A percentile compares a stretch with the other conserved stretches of the same genome.
Evolutionary conservation across 1,284 basidiomycete genomes (phyloP).

Genomic region (Trametes hirsuta): DNA sequence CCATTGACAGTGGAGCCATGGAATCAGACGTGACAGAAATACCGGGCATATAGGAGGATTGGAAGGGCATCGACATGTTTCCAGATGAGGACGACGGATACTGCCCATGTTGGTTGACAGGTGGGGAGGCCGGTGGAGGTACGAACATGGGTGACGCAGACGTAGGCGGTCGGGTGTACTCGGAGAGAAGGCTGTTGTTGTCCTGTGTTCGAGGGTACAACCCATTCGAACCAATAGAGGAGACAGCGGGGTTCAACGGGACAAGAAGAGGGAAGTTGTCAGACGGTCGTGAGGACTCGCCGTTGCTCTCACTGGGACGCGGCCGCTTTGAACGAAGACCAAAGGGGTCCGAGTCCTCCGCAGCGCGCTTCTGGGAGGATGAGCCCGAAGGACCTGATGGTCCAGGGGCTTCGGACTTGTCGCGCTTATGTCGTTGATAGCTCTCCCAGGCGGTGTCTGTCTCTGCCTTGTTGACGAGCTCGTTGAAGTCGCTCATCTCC

Average conservation of each 20-base stretch:
- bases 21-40: slow-evolving; percentile 61
- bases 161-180: slow-evolving; percentile 57
- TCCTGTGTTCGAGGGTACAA: slow-evolving; percentile 45
- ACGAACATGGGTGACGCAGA: slow-evolving; percentile 67
- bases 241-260: slow-evolving; percentile 48
- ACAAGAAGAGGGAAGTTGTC: slow-evolving; percentile 60
- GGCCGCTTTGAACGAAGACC: slow-evolving; percentile 53
- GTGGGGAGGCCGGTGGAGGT: slow-evolving; percentile 42
- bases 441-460: slow-evolving; percentile 92
- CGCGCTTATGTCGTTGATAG: slow-evolving; percentile 69
- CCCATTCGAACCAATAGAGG: slow-evolving; percentile 39
- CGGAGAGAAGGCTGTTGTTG: slow-evolving; percentile 58
- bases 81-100: slow-evolving; percentile 38
- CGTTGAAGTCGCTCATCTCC: slow-evolving; percentile 76
- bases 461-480: slow-evolving; percentile 81
- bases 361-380: slow-evolving; percentile 39
- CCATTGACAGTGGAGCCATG: slow-evolving; percentile 51
- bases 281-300: slow-evolving; percentile 41
- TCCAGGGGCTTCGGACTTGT: slow-evolving; percentile 25
- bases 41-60: slow-evolving; percentile 54
- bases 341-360: slow-evolving; percentile 51
- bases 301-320: slow-evolving; percentile 44
- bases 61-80: slow-evolving; percentile 45
- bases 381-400: slow-evolving; percentile 21
- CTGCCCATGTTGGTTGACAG: slow-evolving; percentile 40